phyloP scores from a whole-genome alignment of 1,284 basidiomycete genomes.

The Rhodofomes roseus region DNA sequence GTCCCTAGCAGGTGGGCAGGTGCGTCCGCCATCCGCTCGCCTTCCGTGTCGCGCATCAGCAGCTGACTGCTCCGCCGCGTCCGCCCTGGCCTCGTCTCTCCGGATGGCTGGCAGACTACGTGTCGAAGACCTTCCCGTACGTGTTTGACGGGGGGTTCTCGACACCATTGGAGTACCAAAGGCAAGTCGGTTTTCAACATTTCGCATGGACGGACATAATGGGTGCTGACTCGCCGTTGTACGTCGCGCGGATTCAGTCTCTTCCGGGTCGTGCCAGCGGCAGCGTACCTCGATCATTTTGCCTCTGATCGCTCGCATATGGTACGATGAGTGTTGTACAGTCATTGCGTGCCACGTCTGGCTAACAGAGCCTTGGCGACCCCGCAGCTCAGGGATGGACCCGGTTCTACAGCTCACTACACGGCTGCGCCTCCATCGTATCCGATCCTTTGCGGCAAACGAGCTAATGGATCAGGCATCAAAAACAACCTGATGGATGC shows the following conservation, averaged over 20 bases:
- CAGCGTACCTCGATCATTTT: constrained; percentile 53
- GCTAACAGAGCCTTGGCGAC: not conserved
- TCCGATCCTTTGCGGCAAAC: constrained; percentile 45
- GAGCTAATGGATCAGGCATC: constrained; percentile 37
- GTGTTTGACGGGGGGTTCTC: constrained; percentile 24
- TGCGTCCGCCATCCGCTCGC: constrained; percentile 21
- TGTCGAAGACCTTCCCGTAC: constrained; percentile 47
- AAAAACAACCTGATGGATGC: constrained; percentile 57
- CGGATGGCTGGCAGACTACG: constrained; percentile 43
- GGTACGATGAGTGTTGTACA: constrained; percentile 37
- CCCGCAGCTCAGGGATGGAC: not conserved
- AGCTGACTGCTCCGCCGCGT: not conserved
- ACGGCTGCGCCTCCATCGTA: constrained; percentile 49
- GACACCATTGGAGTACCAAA: constrained; percentile 36
- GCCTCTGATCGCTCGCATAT: constrained; percentile 80
- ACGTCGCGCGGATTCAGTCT: constrained; percentile 24
- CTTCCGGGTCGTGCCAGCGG: constrained; percentile 49
- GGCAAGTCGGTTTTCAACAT: constrained; percentile 30
- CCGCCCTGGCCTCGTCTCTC: not conserved
- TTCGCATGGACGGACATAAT: not conserved
- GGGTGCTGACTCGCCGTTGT: not conserved
- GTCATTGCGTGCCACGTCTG: not conserved
- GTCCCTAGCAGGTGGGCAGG: constrained; percentile 49
- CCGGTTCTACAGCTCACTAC: constrained; percentile 7
- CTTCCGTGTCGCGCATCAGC: not conserved